Percentiles rank a stretch among this genome's conserved stretches.
Evolutionary conservation across 495 filamentous ascomycete genomes (phyloP).

Genomic region (Acidomyces sp.): DNA sequence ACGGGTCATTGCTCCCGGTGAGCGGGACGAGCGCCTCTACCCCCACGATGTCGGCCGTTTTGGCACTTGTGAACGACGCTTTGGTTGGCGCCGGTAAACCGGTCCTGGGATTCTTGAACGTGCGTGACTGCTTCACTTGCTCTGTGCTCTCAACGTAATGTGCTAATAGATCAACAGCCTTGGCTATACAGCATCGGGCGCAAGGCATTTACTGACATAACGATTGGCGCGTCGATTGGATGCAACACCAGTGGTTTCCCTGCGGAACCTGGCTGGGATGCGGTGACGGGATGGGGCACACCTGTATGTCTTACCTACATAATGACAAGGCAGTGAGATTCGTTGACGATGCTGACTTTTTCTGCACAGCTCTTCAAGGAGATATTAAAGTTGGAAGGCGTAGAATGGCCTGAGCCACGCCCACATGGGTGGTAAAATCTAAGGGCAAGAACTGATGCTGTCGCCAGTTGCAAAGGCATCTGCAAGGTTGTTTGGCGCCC

Average conservation of each 20-base stretch:
- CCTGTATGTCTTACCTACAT: not conserved
- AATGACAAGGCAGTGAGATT: too few relatives aligned
- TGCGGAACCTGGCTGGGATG: slow-evolving; percentile 47
- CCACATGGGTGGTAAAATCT: too few relatives aligned
- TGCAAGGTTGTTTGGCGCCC: too few relatives aligned
- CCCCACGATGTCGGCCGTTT: slow-evolving; percentile 47
- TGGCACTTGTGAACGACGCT: slow-evolving; percentile 57
- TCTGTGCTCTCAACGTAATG: not conserved
- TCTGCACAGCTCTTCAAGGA: too few relatives aligned
- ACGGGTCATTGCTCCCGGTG: slow-evolving; percentile 16
- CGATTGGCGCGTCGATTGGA: slow-evolving; percentile 44
- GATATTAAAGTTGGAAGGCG: too few relatives aligned
- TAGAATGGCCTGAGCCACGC: too few relatives aligned
- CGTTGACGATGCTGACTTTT: too few relatives aligned
- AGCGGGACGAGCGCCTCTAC: slow-evolving; percentile 52
- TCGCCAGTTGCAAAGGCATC: too few relatives aligned
- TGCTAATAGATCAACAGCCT: slow-evolving; percentile 28
- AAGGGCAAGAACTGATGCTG: too few relatives aligned
- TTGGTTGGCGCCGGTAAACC: slow-evolving; percentile 40
- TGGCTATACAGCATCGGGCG: slow-evolving; percentile 50
- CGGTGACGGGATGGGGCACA: slow-evolving; percentile 32
- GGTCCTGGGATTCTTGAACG: slow-evolving; percentile 56
- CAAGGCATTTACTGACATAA: slow-evolving; percentile 49
- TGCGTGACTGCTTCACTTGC: not conserved
- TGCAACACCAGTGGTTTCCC: slow-evolving; percentile 39